A percentile compares a stretch with the other conserved stretches of the same genome.
Evolutionary conservation across 257 asterid genomes (phyloP).

Genomic region (Buddleja alternifolia): DNA sequence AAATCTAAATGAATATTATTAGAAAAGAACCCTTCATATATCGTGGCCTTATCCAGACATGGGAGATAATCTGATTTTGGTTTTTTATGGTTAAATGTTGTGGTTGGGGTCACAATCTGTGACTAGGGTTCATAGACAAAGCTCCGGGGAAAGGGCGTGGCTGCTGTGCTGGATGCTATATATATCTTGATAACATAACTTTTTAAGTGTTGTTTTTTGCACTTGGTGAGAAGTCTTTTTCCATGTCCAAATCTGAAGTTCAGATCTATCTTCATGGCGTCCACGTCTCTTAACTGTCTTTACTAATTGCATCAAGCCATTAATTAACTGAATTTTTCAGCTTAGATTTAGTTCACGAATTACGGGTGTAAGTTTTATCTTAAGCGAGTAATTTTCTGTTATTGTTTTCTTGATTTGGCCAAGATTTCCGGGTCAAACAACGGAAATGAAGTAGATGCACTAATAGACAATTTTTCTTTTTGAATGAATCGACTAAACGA

Average conservation of each 20-base stretch:
- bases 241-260: background rate
- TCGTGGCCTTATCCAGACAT: conserved; percentile 21
- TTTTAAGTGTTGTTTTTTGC: background rate
- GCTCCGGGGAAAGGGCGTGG: conserved; percentile 11
- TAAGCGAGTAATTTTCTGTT: too few species aligned
- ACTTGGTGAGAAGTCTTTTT: conserved; percentile 25
- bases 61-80: conserved; percentile 8
- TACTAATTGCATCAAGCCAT: too few species aligned
- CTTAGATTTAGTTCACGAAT: too few species aligned
- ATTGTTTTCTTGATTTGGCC: too few species aligned
- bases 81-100: conserved; percentile 10
- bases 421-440: too few species aligned
- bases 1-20: background rate
- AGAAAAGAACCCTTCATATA: background rate
- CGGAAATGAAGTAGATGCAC: too few species aligned
- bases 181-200: background rate
- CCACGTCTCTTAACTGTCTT: background rate
- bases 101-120: conserved; percentile 30
- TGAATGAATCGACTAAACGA: too few species aligned
- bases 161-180: conserved; percentile 1
- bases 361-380: too few species aligned
- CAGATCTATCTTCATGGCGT: background rate
- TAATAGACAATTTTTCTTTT: too few species aligned
- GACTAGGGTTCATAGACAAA: conserved; percentile 15
- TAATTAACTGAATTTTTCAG: too few species aligned